Evolutionary conservation across 768 basidiomycete genomes (phyloP).

Genomic region (Scleroderma bovista): DNA sequence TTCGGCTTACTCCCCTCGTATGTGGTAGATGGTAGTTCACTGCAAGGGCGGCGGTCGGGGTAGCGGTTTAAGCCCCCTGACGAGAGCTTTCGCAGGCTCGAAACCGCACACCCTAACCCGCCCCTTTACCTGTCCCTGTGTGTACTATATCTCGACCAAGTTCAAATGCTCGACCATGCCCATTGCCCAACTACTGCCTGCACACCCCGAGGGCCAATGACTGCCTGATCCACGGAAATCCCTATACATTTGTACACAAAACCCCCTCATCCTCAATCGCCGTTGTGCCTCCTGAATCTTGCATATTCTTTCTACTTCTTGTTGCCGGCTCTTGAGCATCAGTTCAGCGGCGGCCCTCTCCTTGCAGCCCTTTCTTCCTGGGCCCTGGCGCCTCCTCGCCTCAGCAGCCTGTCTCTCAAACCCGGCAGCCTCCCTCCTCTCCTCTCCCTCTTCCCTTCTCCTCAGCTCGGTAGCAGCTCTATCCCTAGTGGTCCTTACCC

Average conservation of each 20-base stretch:
- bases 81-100: too few species aligned
- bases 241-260: conserved; percentile 40
- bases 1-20: too few species aligned
- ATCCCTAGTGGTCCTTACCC: background rate
- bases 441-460: background rate
- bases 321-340: conserved; percentile 26
- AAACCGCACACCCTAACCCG: too few species aligned
- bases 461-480: background rate
- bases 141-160: too few species aligned
- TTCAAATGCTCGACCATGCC: too few species aligned
- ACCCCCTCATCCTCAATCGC: conserved; percentile 41
- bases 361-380: conserved; percentile 15
- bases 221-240: conserved; percentile 42
- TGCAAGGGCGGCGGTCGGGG: too few species aligned
- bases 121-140: too few species aligned
- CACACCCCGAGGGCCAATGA: conserved; percentile 39
- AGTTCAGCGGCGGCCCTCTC: conserved; percentile 22
- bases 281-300: conserved; percentile 32
- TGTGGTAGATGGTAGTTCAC: too few species aligned
- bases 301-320: conserved; percentile 31
- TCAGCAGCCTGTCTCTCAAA: background rate
- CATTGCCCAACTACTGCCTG: too few species aligned
- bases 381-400: background rate
- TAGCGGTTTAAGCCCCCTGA: too few species aligned
- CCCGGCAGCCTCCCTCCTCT: background rate